These are phyloP conservation scores for Diaporthe sp. DNA, from an alignment of 2,329 filamentous ascomycete species.

Conservation along the genomic window DNA sequence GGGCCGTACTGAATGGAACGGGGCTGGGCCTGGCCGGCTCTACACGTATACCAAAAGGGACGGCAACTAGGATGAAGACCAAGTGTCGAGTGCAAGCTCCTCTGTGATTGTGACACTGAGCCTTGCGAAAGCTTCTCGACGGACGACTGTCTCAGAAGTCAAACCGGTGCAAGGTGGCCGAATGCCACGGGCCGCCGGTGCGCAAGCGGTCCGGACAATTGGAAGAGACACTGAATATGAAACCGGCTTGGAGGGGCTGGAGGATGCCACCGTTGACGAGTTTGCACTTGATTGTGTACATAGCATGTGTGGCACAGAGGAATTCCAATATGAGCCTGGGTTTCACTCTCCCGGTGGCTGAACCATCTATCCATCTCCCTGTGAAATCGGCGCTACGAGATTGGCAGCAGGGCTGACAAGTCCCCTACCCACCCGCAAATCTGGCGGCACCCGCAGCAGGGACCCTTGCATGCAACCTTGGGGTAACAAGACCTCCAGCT, in stretches of 20 bases:
- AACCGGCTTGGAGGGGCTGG: conserved; percentile 32
- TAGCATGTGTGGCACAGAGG: conserved; percentile 28
- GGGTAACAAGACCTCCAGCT: conserved; percentile 17
- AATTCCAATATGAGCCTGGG: conserved; percentile 30
- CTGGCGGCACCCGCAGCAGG: conserved; percentile 23
- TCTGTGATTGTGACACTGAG: conserved; percentile 23
- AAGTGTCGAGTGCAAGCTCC: not conserved
- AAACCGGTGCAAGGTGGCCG: conserved; percentile 21
- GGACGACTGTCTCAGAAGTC: conserved; percentile 17
- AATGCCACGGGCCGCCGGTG: conserved; percentile 35
- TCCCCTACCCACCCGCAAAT: conserved; percentile 33
- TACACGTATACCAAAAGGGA: not conserved
- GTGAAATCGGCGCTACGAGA: conserved; percentile 32
- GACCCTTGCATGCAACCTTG: conserved; percentile 26
- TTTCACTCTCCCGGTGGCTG: conserved; percentile 26
- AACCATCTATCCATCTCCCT: not conserved
- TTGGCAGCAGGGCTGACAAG: conserved; percentile 34
- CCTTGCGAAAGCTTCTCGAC: conserved; percentile 18
- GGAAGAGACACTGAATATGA: conserved; percentile 27
- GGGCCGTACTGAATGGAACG: not conserved
- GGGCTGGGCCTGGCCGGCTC: not conserved
- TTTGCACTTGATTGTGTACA: conserved; percentile 33
- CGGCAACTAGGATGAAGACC: not conserved
- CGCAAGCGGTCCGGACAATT: conserved; percentile 22
- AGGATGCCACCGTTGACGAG: conserved; percentile 6